phyloP scores from a whole-genome alignment of 2,329 filamentous ascomycete species.

The Trichoderma lentiforme region DNA sequence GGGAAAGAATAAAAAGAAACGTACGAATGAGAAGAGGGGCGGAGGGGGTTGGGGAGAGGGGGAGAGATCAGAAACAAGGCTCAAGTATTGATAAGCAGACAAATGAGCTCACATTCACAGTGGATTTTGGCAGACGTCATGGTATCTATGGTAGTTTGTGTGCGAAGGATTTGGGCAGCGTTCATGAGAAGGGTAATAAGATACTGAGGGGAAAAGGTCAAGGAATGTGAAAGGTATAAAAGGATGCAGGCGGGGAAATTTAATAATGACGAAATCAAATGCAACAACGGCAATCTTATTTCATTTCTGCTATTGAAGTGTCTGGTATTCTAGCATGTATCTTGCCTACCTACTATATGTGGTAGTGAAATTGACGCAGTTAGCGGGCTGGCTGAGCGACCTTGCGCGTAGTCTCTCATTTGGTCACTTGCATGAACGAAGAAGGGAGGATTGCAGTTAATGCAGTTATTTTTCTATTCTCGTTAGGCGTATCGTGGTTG shows the following conservation, averaged over 20 bases:
- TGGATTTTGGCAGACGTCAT: not conserved
- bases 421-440: not conserved
- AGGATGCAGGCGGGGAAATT: not conserved
- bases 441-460: not conserved
- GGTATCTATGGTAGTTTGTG: not conserved
- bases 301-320: not conserved
- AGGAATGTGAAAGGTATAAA: not conserved
- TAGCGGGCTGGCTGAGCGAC: not conserved
- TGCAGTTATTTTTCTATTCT: conserved; percentile 18
- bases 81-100: not conserved
- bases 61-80: not conserved
- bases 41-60: too few relatives aligned
- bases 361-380: not conserved
- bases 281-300: not conserved
- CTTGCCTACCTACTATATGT: not conserved
- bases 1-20: not conserved
- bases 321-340: not conserved
- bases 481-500: conserved; percentile 17
- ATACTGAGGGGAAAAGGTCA: not conserved
- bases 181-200: not conserved
- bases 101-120: not conserved
- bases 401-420: not conserved
- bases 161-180: not conserved
- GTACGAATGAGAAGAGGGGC: not conserved
- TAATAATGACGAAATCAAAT: not conserved